phyloP scores from a whole-genome alignment of 2,329 filamentous ascomycete genomes.

The Hymenoscyphus repandus region DNA sequence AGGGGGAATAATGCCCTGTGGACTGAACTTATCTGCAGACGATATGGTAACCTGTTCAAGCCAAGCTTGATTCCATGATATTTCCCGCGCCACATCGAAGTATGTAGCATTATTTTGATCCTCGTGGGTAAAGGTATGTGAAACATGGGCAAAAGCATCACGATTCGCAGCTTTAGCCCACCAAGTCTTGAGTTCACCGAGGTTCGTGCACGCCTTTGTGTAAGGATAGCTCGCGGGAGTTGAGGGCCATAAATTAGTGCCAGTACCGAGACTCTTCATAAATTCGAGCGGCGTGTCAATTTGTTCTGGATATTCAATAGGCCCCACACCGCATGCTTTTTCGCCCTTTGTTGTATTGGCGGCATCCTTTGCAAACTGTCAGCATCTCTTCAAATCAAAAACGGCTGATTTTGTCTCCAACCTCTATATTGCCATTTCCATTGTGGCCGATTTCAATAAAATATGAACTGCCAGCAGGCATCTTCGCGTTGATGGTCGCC shows the following conservation, averaged over 20 bases:
- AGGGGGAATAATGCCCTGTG: conserved; percentile 53
- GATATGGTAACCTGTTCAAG: conserved; percentile 47
- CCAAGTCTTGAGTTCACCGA: conserved; percentile 49
- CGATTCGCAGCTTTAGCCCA: conserved; percentile 45
- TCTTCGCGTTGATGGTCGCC: conserved; percentile 38
- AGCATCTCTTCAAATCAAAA: not conserved
- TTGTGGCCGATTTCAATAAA: conserved; percentile 52
- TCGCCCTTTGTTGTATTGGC: conserved; percentile 15
- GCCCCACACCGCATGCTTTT: conserved; percentile 20
- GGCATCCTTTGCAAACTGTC: conserved; percentile 16
- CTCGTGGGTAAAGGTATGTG: conserved; percentile 57
- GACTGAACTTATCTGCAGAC: conserved; percentile 42
- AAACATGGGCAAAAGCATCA: conserved; percentile 52
- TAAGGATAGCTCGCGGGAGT: conserved; percentile 24
- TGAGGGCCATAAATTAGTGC: conserved; percentile 43
- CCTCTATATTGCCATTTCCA: conserved; percentile 46
- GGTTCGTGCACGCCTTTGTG: conserved; percentile 37
- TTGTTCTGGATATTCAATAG: conserved; percentile 42
- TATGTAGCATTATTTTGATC: conserved; percentile 57
- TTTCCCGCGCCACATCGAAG: conserved; percentile 50
- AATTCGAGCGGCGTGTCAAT: conserved; percentile 42
- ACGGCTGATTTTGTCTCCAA: not conserved
- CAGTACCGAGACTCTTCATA: conserved; percentile 44
- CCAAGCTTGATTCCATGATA: conserved; percentile 56
- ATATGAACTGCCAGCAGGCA: conserved; percentile 47